phyloP scores from a whole-genome alignment of 176 grass and related monocot genomes.

The Canna indica region DNA sequence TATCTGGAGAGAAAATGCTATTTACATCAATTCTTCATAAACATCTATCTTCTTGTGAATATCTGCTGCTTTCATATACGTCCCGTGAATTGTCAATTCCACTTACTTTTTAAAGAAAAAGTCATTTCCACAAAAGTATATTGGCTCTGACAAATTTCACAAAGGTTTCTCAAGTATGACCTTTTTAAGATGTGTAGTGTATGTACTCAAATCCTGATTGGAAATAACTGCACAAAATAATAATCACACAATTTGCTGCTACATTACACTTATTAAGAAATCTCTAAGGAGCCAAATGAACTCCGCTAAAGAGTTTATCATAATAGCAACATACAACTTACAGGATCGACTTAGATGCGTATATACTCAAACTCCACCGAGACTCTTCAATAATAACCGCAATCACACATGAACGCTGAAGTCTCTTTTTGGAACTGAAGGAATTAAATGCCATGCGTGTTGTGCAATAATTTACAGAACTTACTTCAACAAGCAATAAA shows the following conservation, averaged over 20 bases:
- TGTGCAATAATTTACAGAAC: not conserved
- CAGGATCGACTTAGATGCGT: not conserved
- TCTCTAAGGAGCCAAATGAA: not conserved
- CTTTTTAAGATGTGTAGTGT: not conserved
- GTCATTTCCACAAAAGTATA: no score
- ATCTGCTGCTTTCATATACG: no score
- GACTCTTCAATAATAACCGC: not conserved
- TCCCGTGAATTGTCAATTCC: no score
- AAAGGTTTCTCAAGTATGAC: not conserved
- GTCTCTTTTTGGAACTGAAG: not conserved
- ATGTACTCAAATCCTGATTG: not conserved
- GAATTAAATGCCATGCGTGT: not conserved
- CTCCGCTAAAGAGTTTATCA: not conserved
- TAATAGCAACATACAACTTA: not conserved
- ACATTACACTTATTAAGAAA: not conserved
- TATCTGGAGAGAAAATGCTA: no score
- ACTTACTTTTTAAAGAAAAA: no score
- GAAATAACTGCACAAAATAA: not conserved
- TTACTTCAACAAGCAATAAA: not conserved
- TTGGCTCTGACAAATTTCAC: not conserved
- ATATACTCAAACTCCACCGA: not conserved
- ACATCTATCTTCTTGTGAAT: no score
- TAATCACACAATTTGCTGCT: not conserved
- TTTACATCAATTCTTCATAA: no score
- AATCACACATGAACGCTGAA: not conserved